Base-by-base conservation (phyloP, 495 filamentous ascomycete species). In the Neurospora africana region DNA sequence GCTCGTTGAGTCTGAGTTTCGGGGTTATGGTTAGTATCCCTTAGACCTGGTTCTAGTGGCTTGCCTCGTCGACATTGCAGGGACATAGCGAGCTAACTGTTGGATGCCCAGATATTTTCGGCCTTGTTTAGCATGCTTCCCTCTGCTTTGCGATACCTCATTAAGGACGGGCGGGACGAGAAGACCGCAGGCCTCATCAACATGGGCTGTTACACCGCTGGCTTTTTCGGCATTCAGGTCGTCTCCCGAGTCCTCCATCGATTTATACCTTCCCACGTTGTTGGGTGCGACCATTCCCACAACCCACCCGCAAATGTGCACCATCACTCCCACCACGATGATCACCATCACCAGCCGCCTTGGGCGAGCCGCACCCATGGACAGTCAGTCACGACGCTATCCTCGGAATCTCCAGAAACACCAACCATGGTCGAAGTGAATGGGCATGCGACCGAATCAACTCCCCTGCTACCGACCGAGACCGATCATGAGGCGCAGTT, bases 111-210 rank as follows among this genome's bases (percentile, higher is more conserved):
- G 94, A 85, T 98, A 21, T 99, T 97, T 78, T 97, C 94, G 70
- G 91, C 96, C 2, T 81, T 99, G 36, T 97, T 95, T 77, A 94
- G 91, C 80, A 98, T 99, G 91, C 88, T 99, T 21, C 95, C 95
- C 17, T 91, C 91, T 17, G 88, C 95, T 5, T 91, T 89, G 75
- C 83, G 86, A 27, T 97, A 95, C 79, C 86, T 99, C 11, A 81
- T 84, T 23, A 85, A 88, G 58, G 90, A 88, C 71, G 89, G 89
- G 10, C 87, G 90, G 79, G 86, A 89, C 5, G 83, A 91, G 0
- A 85, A 89, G 70, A 76, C 80, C 3, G 92, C 95, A 7, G 89
- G 90, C 17, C 94, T 91, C 78, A 81, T 86, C 2, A 83, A 95
- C 69, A 93, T 95, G 75, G 88, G 83, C 30, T 91, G 89, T 72